A percentile compares a stretch with the other conserved stretches of the same genome.
phyloP scores from a whole-genome alignment of 73 alveolate genomes.

The Chromera velia region DNA sequence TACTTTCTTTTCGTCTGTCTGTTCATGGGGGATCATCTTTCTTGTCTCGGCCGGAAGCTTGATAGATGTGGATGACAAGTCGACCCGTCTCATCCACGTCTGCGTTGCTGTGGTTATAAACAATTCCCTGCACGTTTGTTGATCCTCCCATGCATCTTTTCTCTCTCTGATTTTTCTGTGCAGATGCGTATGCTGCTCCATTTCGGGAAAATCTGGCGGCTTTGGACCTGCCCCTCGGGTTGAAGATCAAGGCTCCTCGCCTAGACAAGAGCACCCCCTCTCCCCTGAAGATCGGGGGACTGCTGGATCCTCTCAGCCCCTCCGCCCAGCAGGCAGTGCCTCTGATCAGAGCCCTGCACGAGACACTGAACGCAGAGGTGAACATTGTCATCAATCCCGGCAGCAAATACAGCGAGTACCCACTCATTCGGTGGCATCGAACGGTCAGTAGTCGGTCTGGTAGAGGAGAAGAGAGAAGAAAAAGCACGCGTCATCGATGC shows the following conservation, averaged over 20 bases:
- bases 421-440: constrained; percentile 37
- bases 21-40: too few relatives aligned
- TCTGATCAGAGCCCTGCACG: background rate
- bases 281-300: background rate
- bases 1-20: too few relatives aligned
- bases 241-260: too few relatives aligned
- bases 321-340: background rate
- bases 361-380: background rate
- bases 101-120: too few relatives aligned
- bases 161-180: too few relatives aligned
- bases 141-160: too few relatives aligned
- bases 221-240: background rate
- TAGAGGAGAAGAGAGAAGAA: background rate
- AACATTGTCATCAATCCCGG: constrained; percentile 31
- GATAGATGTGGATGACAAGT: too few relatives aligned
- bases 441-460: background rate
- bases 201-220: too few relatives aligned
- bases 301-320: background rate
- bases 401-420: constrained; percentile 17
- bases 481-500: background rate
- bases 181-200: too few relatives aligned
- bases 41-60: too few relatives aligned
- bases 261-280: background rate
- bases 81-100: too few relatives aligned
- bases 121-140: too few relatives aligned